phyloP scores from a whole-genome alignment of 768 basidiomycete species.

The Leccinum subtestaceum region DNA sequence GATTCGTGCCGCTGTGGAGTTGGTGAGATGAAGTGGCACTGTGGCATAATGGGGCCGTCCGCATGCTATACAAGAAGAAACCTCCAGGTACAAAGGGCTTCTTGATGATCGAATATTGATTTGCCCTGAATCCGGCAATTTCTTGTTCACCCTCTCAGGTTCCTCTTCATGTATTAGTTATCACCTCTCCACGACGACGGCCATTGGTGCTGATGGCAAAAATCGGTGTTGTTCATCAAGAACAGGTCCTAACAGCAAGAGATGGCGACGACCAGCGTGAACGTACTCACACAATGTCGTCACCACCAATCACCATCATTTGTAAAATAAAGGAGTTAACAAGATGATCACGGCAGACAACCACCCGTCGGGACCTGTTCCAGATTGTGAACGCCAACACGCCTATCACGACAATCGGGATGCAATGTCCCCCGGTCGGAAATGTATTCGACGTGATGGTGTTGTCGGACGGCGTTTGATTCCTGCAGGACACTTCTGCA shows the following conservation, averaged over 20 bases:
- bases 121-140: not conserved
- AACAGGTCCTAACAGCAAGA: not conserved
- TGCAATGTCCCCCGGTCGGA: not conserved
- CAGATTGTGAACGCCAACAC: not conserved
- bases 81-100: slow-evolving; percentile 1
- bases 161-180: not conserved
- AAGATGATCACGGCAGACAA: not conserved
- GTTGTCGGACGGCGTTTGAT: not conserved
- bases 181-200: not conserved
- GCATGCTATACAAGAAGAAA: not conserved
- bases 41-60: not conserved
- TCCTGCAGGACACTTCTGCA: not conserved
- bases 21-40: not conserved
- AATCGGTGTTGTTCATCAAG: not conserved
- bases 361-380: not conserved
- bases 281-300: not conserved
- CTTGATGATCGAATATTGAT: slow-evolving; percentile 10
- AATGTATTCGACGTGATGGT: not conserved
- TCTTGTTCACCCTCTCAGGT: not conserved
- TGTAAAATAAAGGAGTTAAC: not conserved
- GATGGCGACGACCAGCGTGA: not conserved
- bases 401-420: not conserved
- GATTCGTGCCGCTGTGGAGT: not conserved
- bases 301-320: not conserved
- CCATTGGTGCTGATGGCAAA: not conserved